Percentiles rank a stretch among this genome's conserved stretches.
Conservation (phyloP, 1,284 basidiomycete genomes). For the Austroboletus rostrupii region DNA sequence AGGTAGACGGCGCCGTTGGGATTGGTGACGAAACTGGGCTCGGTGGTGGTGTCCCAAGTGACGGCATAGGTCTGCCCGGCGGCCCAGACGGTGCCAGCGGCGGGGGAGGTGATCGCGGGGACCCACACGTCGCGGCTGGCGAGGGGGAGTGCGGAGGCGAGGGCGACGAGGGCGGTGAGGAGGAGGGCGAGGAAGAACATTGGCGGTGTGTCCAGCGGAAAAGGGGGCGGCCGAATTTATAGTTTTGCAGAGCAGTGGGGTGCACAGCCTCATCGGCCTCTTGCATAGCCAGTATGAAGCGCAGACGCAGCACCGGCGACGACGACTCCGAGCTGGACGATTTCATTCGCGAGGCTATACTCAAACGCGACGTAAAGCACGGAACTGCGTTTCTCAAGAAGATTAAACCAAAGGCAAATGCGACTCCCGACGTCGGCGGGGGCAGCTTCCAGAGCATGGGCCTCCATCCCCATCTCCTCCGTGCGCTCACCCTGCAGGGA, state of each 20-base stretch:
- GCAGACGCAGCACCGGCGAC: constrained; percentile 10
- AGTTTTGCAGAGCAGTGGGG: too few species aligned
- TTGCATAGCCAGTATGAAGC: too few species aligned
- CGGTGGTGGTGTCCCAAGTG: constrained; percentile 42
- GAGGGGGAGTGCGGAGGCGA: constrained; percentile 28
- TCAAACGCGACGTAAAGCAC: constrained; percentile 62
- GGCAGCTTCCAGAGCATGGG: constrained; percentile 89
- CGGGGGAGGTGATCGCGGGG: constrained; percentile 40
- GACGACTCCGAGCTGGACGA: constrained; percentile 42
- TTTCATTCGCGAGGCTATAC: constrained; percentile 61
- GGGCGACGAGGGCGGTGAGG: constrained; percentile 20
- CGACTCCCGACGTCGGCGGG: constrained; percentile 73
- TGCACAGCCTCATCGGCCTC: constrained; percentile 14
- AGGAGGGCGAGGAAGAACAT: constrained; percentile 15
- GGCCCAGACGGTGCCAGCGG: constrained; percentile 37
- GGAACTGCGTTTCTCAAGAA: constrained; percentile 71
- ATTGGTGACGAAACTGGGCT: constrained; percentile 47
- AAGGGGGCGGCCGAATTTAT: constrained; percentile 7
- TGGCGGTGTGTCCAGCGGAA: constrained; percentile 4
- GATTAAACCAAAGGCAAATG: constrained; percentile 61
- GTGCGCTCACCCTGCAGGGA: constrained; percentile 87
- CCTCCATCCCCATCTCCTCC: constrained; percentile 78
- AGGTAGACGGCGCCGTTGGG: constrained; percentile 38
- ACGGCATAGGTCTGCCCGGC: constrained; percentile 41
- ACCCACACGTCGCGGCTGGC: constrained; percentile 43